Base-by-base conservation (phyloP, 805 yeast genomes). In the Sugiyamaella mastotermitis region DNA sequence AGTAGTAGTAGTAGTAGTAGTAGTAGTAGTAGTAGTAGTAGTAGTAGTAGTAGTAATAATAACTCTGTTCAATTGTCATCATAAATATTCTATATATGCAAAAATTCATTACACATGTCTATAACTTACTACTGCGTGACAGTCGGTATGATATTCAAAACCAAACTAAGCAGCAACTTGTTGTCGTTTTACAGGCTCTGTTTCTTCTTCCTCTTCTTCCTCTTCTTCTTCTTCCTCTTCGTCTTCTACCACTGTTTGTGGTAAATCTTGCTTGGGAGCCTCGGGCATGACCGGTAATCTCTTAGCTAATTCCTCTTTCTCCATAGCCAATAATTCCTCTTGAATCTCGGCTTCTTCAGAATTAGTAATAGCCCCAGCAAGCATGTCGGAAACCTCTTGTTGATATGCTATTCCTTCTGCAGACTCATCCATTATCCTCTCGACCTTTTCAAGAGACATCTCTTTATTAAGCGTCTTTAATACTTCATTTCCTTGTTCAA, bases 341-440 rank as follows among this genome's bases (percentile, higher is more conserved):
- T 41, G 49, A 28, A 45, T 48, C 13, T 53, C 65, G 10, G 47
- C 56, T 38, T 64, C 67, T 14, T 60, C 66, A 8, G 56, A 49
- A 33, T 54, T 57, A 3, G 71, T 66, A 22, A 66, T 59, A 10
- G 43, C 45, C 21, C 46, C 47, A 13, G 61, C 53, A 23, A 66
- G 55, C 59, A 61, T 53, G 7, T 54, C 58, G 25, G 61, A 49
- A 11, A 66, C 54, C 44, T 67, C 69, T 40, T 82, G 76, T 52
- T 86, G 96, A 52, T 83, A 80, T 19, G 79, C 69, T 11, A 79
- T 68, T 34, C 90, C 94, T 16, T 85, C 95, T 33, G 81, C 84
- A 15, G 83, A 72, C 36, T 84, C 88, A 57, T 88, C 96, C 72
- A 90, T 63, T 3, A 90, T 68, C 52, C 69, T 72, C 48, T 88